Percentiles rank a stretch among this genome's conserved stretches.
Conservation (phyloP, 495 filamentous ascomycete species). For the Aspergillus biplanus region DNA sequence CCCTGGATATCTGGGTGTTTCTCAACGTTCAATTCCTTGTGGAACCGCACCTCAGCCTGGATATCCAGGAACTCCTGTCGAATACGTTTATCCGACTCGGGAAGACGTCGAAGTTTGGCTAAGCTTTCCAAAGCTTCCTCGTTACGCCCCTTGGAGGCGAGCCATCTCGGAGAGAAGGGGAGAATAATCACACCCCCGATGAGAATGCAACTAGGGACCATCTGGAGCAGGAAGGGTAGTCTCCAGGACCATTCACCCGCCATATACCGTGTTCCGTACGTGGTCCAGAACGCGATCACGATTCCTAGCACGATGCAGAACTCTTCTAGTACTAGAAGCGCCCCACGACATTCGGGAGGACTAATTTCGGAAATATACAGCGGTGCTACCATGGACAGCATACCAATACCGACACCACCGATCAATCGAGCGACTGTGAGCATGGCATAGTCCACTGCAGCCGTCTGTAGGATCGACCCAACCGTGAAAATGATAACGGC, state of each 20-base stretch:
- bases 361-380: slow-evolving; percentile 62
- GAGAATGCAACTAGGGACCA: slow-evolving; percentile 52
- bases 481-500: slow-evolving; percentile 59
- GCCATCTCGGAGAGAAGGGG: slow-evolving; percentile 59
- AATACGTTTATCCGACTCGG: slow-evolving; percentile 45
- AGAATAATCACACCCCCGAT: slow-evolving; percentile 48
- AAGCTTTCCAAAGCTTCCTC: slow-evolving; percentile 53
- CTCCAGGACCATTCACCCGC: slow-evolving; percentile 54
- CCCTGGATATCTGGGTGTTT: slow-evolving; percentile 51
- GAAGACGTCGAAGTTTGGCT: slow-evolving; percentile 47
- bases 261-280: slow-evolving; percentile 59
- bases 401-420: slow-evolving; percentile 64
- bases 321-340: slow-evolving; percentile 58
- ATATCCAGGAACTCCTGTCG: slow-evolving; percentile 56
- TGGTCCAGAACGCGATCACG: slow-evolving; percentile 60
- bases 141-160: slow-evolving; percentile 51
- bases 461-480: slow-evolving; percentile 60
- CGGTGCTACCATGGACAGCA: slow-evolving; percentile 56
- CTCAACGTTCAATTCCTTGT: slow-evolving; percentile 48
- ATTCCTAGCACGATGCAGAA: slow-evolving; percentile 60
- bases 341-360: slow-evolving; percentile 58
- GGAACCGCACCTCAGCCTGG: slow-evolving; percentile 52
- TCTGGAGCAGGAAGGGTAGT: slow-evolving; percentile 54
- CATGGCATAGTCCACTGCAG: slow-evolving; percentile 58
- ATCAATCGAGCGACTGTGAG: slow-evolving; percentile 61